These are phyloP conservation scores for Otatea glauca DNA, from an alignment of 176 grass and related monocot genomes.

Conservation along the genomic window DNA sequence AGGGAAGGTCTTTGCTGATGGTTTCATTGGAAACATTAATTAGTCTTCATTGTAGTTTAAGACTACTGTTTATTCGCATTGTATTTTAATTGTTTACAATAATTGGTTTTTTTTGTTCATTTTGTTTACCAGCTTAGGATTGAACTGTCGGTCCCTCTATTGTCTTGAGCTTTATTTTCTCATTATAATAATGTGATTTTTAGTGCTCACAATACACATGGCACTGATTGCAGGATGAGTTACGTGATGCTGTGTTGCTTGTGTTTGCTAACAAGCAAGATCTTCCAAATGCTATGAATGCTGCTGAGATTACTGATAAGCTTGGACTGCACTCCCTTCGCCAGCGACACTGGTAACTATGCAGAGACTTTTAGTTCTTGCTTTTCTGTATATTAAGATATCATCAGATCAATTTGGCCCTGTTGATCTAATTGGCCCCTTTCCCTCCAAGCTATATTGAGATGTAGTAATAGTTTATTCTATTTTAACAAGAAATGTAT, in stretches of 20 bases:
- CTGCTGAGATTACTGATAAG: conserved; percentile 73
- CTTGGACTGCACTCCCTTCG: conserved; percentile 76
- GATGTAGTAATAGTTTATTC: not conserved
- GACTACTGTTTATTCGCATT: not conserved
- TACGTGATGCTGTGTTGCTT: conserved; percentile 72
- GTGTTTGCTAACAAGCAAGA: conserved; percentile 84
- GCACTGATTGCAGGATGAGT: conserved; percentile 54
- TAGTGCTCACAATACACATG: conserved; percentile 3
- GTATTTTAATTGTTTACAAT: not conserved
- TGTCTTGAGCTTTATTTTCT: not conserved
- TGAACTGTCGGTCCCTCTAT: not conserved
- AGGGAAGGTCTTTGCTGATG: not conserved
- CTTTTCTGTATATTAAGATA: not conserved
- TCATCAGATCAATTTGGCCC: not conserved
- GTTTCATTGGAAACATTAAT: conserved; percentile 3
- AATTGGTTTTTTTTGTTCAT: not conserved
- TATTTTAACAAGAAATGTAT: not conserved
- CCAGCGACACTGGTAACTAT: conserved; percentile 66
- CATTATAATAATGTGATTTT: not conserved
- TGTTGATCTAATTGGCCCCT: not conserved
- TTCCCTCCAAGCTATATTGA: not conserved
- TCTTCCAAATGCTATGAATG: conserved; percentile 80
- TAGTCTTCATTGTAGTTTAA: not conserved
- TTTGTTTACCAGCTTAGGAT: not conserved
- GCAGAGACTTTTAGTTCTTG: not conserved